Evolutionary conservation across 2,329 filamentous ascomycete species (phyloP).

Genomic region (Apiospora phragmitis): DNA sequence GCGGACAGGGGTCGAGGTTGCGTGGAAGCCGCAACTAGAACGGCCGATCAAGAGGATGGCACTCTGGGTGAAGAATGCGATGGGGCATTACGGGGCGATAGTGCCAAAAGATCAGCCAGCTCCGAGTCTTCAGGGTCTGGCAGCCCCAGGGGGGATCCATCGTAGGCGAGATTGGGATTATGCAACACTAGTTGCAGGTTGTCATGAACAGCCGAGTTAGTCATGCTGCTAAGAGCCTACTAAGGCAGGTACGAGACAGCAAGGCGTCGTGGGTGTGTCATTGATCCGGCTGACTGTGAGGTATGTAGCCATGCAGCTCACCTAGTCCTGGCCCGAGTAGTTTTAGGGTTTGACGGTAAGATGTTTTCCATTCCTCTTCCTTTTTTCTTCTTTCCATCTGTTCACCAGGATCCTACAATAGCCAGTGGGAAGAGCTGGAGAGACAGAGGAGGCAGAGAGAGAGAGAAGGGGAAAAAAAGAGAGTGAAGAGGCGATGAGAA

Average conservation of each 20-base stretch:
- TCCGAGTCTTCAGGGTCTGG: background rate
- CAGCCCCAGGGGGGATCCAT: background rate
- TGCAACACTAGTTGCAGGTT: slow-evolving; percentile 6
- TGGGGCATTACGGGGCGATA: slow-evolving; percentile 13
- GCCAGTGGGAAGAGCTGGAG: background rate
- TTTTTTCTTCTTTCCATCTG: background rate
- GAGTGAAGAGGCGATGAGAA: background rate
- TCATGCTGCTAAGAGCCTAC: background rate
- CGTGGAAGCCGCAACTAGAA: slow-evolving; percentile 12
- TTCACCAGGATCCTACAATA: background rate
- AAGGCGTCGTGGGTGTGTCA: background rate
- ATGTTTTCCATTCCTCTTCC: background rate
- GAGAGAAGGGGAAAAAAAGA: background rate
- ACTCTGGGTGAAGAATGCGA: slow-evolving; percentile 10
- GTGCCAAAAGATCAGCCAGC: background rate
- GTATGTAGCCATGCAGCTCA: background rate
- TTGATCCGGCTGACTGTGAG: background rate
- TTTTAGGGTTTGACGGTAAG: background rate
- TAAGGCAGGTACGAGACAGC: background rate
- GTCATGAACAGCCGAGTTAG: background rate
- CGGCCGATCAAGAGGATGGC: slow-evolving; percentile 2
- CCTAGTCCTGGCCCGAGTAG: background rate
- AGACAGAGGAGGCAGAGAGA: too few relatives aligned
- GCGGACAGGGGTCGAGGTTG: slow-evolving; percentile 1
- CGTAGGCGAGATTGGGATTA: background rate